Evolutionary conservation across 441 rosid species (phyloP).

Genomic region (Populus hybrid): DNA sequence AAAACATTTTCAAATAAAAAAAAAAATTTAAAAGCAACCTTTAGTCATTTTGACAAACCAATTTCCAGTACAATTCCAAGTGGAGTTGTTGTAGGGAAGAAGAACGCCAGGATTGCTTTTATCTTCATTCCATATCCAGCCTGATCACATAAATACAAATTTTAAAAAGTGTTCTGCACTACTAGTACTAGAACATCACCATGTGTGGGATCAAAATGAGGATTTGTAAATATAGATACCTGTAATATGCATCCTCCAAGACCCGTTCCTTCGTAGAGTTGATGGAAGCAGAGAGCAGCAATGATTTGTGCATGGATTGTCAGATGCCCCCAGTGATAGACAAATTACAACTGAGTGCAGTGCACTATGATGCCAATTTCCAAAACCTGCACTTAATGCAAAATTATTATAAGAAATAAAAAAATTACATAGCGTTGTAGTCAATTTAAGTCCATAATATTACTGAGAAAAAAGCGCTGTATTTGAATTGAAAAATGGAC

Average conservation of each 20-base stretch:
- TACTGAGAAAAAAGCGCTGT: no score
- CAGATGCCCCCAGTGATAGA: conserved; percentile 40
- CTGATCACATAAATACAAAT: conserved; percentile 6
- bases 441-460: no score
- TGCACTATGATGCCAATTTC: conserved; percentile 40
- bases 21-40: not conserved
- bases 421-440: no score
- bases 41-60: conserved; percentile 25
- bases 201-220: no score
- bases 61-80: conserved; percentile 29
- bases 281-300: conserved; percentile 54
- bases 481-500: no score
- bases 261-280: conserved; percentile 51
- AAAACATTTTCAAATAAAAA: no score
- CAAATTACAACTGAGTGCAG: conserved; percentile 49
- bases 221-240: not conserved
- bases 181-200: no score
- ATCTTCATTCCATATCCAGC: conserved; percentile 26
- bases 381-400: conserved; percentile 24
- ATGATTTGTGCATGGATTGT: conserved; percentile 36
- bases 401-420: not conserved
- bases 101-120: conserved; percentile 28
- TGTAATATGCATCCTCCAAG: conserved; percentile 37
- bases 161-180: not conserved
- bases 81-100: conserved; percentile 37